A percentile compares a stretch with the other conserved stretches of the same genome.
phyloP scores from a whole-genome alignment of 1,139 yeast genomes.

The Pichia sp. region DNA sequence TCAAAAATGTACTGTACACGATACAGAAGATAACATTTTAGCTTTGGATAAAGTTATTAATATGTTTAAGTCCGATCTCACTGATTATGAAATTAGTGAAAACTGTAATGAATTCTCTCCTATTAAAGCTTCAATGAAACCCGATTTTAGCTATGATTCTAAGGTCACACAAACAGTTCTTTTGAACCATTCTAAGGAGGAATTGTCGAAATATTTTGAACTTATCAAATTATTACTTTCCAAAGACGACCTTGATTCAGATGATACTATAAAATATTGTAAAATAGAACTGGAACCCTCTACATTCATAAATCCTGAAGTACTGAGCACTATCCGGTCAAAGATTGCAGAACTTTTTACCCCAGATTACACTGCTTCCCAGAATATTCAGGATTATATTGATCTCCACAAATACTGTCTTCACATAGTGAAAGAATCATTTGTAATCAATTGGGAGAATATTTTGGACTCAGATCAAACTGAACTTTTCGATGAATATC shows the following conservation, averaged over 20 bases:
- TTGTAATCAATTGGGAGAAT: slow-evolving; percentile 21
- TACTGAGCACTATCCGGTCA: slow-evolving; percentile 21
- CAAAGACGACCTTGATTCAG: too few species aligned
- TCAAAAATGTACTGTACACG: slow-evolving; percentile 8
- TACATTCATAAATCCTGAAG: slow-evolving; percentile 5
- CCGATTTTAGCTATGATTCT: slow-evolving; percentile 7
- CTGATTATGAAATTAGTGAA: not conserved
- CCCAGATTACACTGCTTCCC: not conserved
- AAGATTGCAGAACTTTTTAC: slow-evolving; percentile 1
- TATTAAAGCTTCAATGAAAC: not conserved
- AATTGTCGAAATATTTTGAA: not conserved
- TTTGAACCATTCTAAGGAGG: not conserved
- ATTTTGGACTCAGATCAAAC: slow-evolving; percentile 7
- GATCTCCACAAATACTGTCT: slow-evolving; percentile 26
- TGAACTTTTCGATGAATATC: slow-evolving; percentile 4
- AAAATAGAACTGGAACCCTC: not conserved
- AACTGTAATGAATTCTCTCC: too few species aligned
- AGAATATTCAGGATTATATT: slow-evolving; percentile 22
- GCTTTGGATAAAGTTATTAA: slow-evolving; percentile 1
- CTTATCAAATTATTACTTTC: not conserved
- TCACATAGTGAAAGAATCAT: slow-evolving; percentile 21
- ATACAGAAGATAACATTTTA: not conserved
- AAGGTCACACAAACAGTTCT: slow-evolving; percentile 2
- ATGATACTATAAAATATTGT: slow-evolving; percentile 1
- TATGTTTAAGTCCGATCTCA: not conserved